Conservation (phyloP, 2,329 filamentous ascomycete species). For the Waltergamsia citrina region DNA sequence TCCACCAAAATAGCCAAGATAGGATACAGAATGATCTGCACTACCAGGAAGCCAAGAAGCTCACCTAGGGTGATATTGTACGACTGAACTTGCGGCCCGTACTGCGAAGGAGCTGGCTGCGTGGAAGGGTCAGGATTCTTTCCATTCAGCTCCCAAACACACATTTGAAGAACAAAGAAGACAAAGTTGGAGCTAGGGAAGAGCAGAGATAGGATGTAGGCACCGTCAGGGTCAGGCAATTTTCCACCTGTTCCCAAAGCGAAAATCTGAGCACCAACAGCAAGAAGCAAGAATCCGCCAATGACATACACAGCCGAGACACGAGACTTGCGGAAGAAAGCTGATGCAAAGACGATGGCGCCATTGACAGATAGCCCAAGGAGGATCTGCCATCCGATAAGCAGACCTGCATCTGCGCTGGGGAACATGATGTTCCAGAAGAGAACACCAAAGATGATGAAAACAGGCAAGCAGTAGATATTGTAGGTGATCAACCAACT, state of each 20-base stretch:
- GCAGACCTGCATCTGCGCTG: slow-evolving; percentile 15
- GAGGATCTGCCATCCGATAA: slow-evolving; percentile 35
- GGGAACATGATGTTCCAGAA: slow-evolving; percentile 19
- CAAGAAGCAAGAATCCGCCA: slow-evolving; percentile 16
- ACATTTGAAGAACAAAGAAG: slow-evolving; percentile 14
- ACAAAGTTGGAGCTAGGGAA: slow-evolving; percentile 14
- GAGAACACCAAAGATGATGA: slow-evolving; percentile 26
- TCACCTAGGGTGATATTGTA: neutral
- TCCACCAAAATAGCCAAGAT: slow-evolving; percentile 21
- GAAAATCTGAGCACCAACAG: slow-evolving; percentile 9
- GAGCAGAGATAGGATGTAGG: slow-evolving; percentile 9
- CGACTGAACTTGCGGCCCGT: neutral
- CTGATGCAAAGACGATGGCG: slow-evolving; percentile 46
- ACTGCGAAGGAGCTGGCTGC: neutral
- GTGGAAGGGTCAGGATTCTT: slow-evolving; percentile 4
- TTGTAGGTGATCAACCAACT: slow-evolving; percentile 16
- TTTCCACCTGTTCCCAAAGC: neutral
- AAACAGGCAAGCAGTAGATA: slow-evolving; percentile 23
- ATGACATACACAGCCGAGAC: slow-evolving; percentile 20
- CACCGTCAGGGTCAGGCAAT: neutral
- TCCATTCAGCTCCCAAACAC: slow-evolving; percentile 9
- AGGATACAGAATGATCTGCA: slow-evolving; percentile 22
- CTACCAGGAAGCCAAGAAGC: slow-evolving; percentile 12
- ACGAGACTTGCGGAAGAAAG: slow-evolving; percentile 24
- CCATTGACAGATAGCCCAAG: slow-evolving; percentile 48